Base-by-base conservation (phyloP, 331 rosid species). In the Cucumis variabilis region DNA sequence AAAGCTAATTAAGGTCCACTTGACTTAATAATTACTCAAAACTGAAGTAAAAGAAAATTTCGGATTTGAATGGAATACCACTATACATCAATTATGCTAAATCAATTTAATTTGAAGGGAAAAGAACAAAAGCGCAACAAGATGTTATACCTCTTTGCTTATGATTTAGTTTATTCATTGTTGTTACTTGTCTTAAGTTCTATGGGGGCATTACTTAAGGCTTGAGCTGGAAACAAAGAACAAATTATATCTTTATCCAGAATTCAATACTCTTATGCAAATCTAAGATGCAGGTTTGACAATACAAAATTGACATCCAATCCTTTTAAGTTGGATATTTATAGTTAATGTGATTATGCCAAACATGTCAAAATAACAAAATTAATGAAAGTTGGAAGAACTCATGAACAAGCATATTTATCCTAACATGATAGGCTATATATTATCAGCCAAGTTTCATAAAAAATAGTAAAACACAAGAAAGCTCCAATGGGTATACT, bases 191-290 rank as follows among this genome's bases (percentile, higher is more conserved):
- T 72, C 23, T 76, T 82, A 70, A 68, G 65, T 82, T 90, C 93
- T 89, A 67, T 72, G n/a, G 28, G 96, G 94, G 73, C 96, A 93
- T 87, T 53, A 94, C 98, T 51, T 93, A 94, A 71, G 98, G 92
- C 86, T 92, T 93, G 88, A 95, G 94, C 96, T 93, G 94, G 88
- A 90, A n/a, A 63, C 51, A 66, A 82, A 82, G 62, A 75, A 5
- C 17, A 17, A 13, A n/a, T n/a, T n/a, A n/a, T n/a, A n/a, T n/a
- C n/a, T n/a, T n/a, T n/a, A n/a, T n/a, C n/a, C n/a, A n/a, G 75
- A 14, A 25, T 27, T 69, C 74, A 69, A 69, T 27, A 16, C 16
- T 25, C 74, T 13, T 69, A 6, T 13, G 30, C 74, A 69, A 25
- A 69, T 5, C 46, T 28, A 25, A 11, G 11, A 0, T 13, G 75